These are phyloP conservation scores for Picochlorum sp. DNA, from an alignment of 139 green algal species.

Conservation along the genomic window DNA sequence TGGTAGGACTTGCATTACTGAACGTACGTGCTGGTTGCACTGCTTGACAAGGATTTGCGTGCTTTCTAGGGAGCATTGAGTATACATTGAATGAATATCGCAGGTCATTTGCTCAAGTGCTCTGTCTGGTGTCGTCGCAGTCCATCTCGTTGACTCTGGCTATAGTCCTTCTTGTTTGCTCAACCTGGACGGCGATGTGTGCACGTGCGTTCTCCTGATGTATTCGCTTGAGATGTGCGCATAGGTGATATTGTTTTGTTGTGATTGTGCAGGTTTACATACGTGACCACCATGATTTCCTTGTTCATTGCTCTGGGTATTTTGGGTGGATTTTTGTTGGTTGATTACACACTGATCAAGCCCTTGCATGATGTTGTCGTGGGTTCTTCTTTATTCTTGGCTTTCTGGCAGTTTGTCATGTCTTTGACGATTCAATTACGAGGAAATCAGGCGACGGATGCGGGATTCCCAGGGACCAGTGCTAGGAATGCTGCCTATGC, in stretches of 20 bases:
- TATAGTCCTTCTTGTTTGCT: constrained; percentile 8
- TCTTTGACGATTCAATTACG: constrained; percentile 13
- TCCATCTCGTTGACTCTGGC: neutral
- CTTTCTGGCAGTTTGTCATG: constrained; percentile 14
- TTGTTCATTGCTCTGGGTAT: neutral
- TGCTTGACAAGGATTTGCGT: no score
- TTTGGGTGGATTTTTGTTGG: neutral
- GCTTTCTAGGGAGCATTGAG: no score
- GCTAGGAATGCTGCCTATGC: constrained; percentile 2
- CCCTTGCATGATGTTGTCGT: neutral
- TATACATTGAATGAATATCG: neutral
- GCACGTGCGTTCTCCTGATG: neutral
- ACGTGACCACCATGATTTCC: constrained; percentile 3
- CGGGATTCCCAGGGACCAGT: neutral
- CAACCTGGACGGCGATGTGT: constrained; percentile 10
- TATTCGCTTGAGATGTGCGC: neutral
- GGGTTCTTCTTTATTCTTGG: neutral
- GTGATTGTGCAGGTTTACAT: constrained; percentile 1
- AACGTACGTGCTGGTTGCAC: no score
- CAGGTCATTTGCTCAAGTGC: constrained; percentile 12
- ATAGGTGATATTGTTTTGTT: neutral
- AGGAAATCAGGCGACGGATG: constrained; percentile 8
- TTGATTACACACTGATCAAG: neutral
- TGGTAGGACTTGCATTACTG: no score
- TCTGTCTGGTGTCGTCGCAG: constrained; percentile 1